Base-by-base conservation (phyloP, 2,329 filamentous ascomycete species). In the Botrytis cinerea region DNA sequence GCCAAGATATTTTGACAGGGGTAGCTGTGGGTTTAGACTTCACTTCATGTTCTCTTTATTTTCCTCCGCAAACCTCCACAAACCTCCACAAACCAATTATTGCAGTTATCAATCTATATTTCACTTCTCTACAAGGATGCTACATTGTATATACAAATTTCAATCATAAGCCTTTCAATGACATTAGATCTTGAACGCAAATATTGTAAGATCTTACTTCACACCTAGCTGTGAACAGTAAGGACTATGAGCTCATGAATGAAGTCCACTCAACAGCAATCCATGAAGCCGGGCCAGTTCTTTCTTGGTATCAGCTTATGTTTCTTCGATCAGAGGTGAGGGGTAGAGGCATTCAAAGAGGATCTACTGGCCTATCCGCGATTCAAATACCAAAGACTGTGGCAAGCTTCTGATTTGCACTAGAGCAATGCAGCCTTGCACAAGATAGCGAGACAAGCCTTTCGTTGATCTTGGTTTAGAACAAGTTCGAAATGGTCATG, bases 1-100 rank as follows among this genome's bases (percentile, higher is more conserved):
- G 71, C 71, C 71, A 68, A 72, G 71, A 72, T 25, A 68, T 69
- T 46, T 72, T 43, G 28, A 60, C 71, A 60, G 28, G 71, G 71
- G 71, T 72, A 72, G 71, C 71, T 60, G 51, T 69, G 51, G 45
- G 25, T 62, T 70, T 57, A 62, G 20, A 57, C 51, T 38, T 60
- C 66, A 70, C 67, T 51, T 38, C 64, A 28, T 57, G n/a, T n/a
- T 57, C 28, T 28, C 51, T 16, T 16, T 16, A 57, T 9, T 18
- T 18, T 57, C 51, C 51, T 57, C 51, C 51, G 16, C 51, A 28
- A 18, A n/a, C 48, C 51, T 57, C 51, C 51, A 8, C 51, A 28
- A 18, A n/a, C 48, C 25, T 51, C 48, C 48, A 51, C 48, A n/a
- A 51, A 6, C 7, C n/a, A 9, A 32, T n/a, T 8, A 28, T 46